Percentiles rank a stretch among this genome's conserved stretches.
phyloP scores from a whole-genome alignment of 441 rosid species.

The Theobroma grandiflorum region DNA sequence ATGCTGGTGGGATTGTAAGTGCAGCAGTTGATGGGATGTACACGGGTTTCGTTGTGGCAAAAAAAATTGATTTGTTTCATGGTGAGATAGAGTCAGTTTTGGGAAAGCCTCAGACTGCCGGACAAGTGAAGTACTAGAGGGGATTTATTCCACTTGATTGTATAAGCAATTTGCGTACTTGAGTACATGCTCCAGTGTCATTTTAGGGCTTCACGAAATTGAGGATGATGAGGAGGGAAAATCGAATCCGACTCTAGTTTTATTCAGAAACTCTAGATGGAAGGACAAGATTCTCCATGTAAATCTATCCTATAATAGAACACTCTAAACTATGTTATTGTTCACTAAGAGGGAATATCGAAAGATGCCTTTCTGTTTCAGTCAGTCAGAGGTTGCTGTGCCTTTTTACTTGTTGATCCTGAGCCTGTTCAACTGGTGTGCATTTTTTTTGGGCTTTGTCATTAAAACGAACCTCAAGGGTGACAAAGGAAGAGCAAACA shows the following conservation, averaged over 20 bases:
- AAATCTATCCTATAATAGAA: too few relatives aligned
- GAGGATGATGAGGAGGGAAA: constrained; percentile 15
- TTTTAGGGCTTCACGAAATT: background rate
- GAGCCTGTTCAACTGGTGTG: background rate
- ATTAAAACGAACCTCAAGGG: background rate
- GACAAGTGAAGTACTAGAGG: constrained; percentile 59
- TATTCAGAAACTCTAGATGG: constrained; percentile 9
- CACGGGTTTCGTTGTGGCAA: constrained; percentile 84
- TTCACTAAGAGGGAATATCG: too few relatives aligned
- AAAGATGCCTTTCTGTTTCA: background rate
- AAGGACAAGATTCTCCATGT: background rate
- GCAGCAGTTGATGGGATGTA: constrained; percentile 97
- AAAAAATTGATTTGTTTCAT: constrained; percentile 57
- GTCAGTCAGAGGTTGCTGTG: background rate
- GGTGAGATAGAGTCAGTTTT: constrained; percentile 64
- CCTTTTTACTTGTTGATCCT: background rate
- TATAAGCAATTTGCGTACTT: background rate
- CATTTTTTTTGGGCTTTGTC: background rate
- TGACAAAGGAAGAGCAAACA: background rate
- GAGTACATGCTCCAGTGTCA: background rate
- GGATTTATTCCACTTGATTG: background rate
- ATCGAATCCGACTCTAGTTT: constrained; percentile 22
- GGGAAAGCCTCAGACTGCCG: constrained; percentile 72
- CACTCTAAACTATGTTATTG: too few relatives aligned
- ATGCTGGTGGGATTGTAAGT: constrained; percentile 96